Percentiles rank a stretch among this genome's conserved stretches.
phyloP scores from a whole-genome alignment of 192 early-diverging fungal genomes.

The Diversispora eburnea region DNA sequence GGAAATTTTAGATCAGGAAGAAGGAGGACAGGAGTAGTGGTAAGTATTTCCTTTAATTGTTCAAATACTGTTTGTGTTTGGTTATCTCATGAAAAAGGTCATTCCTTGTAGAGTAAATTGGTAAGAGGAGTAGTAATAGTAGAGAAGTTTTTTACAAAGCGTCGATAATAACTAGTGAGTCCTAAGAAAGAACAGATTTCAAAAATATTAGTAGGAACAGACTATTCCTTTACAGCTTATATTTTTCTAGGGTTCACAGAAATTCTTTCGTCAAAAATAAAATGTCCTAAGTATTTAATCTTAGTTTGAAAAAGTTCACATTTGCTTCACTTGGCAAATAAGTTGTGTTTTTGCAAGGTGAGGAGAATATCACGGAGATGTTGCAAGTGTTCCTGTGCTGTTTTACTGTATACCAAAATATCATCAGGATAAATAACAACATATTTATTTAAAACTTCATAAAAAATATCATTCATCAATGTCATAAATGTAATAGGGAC shows the following conservation, averaged over 20 bases:
- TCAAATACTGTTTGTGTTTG: conserved; percentile 28
- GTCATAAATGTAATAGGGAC: conserved; percentile 56
- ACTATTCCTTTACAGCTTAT: conserved; percentile 28
- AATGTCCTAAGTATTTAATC: conserved; percentile 33
- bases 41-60: conserved; percentile 30
- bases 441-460: conserved; percentile 33
- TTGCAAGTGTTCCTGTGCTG: conserved; percentile 12
- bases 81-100: conserved; percentile 10
- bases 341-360: conserved; percentile 19
- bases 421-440: conserved; percentile 43
- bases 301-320: conserved; percentile 20
- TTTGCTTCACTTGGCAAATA: conserved; percentile 31
- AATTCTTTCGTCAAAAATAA: conserved; percentile 31
- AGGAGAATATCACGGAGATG: conserved; percentile 22
- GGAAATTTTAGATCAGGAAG: conserved; percentile 32
- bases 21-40: conserved; percentile 28
- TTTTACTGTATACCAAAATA: conserved; percentile 37
- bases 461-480: conserved; percentile 46
- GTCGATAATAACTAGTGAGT: conserved; percentile 32
- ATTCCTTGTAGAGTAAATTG: conserved; percentile 28
- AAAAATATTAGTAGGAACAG: conserved; percentile 15
- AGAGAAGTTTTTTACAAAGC: conserved; percentile 30
- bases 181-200: conserved; percentile 37
- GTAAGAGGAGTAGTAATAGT: conserved; percentile 25
- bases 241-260: conserved; percentile 29